phyloP scores from a whole-genome alignment of 2,329 filamentous ascomycete species.

The Epichloe festucae region DNA sequence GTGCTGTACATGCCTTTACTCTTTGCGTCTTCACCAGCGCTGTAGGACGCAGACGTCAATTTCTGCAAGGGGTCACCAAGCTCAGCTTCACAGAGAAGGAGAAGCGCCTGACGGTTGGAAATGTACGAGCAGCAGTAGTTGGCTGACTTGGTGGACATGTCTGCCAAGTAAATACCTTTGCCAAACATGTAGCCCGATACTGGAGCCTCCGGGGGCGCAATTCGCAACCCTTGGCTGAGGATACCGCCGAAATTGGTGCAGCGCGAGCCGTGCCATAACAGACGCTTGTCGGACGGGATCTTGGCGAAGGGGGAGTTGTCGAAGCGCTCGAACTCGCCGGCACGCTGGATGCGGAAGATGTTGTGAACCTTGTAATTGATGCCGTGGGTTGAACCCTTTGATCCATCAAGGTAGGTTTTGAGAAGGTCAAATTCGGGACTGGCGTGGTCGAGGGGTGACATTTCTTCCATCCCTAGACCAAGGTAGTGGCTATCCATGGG shows the following conservation, averaged over 20 bases:
- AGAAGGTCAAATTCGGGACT: slow-evolving; percentile 54
- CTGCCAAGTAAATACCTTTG: slow-evolving; percentile 79
- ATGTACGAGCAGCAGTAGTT: slow-evolving; percentile 54
- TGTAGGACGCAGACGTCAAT: slow-evolving; percentile 42
- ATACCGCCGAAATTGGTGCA: slow-evolving; percentile 81
- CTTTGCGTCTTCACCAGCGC: slow-evolving; percentile 51
- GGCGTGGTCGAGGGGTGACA: slow-evolving; percentile 50
- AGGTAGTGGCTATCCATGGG: slow-evolving; percentile 60
- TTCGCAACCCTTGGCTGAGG: slow-evolving; percentile 75
- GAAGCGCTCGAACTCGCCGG: slow-evolving; percentile 60
- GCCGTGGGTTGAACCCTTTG: slow-evolving; percentile 54
- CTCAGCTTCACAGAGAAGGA: slow-evolving; percentile 70
- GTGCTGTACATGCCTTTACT: slow-evolving; percentile 50
- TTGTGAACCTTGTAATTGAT: slow-evolving; percentile 49
- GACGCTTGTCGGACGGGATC: slow-evolving; percentile 50
- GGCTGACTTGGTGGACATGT: slow-evolving; percentile 73
- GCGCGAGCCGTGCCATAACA: slow-evolving; percentile 81
- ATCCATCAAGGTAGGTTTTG: slow-evolving; percentile 51
- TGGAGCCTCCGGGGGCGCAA: slow-evolving; percentile 74
- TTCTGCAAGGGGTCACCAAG: slow-evolving; percentile 63
- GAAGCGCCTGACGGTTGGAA: slow-evolving; percentile 57
- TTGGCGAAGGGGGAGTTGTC: slow-evolving; percentile 39
- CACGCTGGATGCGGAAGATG: slow-evolving; percentile 72
- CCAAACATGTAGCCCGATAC: slow-evolving; percentile 77
- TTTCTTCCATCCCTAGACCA: slow-evolving; percentile 60